These are phyloP conservation scores for Ophiocordyceps camponoti-saundersi DNA, from an alignment of 2,329 filamentous ascomycete genomes.

Conservation along the genomic window DNA sequence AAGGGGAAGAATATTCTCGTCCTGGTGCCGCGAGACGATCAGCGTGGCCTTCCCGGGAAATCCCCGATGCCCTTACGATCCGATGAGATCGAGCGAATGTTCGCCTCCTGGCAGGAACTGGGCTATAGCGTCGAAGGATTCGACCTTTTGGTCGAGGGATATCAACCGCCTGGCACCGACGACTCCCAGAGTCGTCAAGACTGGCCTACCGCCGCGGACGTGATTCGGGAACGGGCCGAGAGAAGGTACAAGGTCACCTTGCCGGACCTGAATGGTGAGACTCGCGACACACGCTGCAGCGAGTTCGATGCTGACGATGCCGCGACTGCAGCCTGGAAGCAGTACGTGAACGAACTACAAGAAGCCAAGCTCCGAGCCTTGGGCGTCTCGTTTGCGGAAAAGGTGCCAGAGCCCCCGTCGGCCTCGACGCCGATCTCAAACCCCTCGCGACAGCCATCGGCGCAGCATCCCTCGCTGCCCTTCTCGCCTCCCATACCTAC, in stretches of 20 bases:
- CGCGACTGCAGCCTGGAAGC: conserved; percentile 40
- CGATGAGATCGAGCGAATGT: conserved; percentile 41
- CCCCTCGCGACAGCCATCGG: conserved; percentile 52
- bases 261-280: conserved; percentile 47
- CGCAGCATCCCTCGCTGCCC: conserved; percentile 56
- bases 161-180: conserved; percentile 18
- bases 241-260: conserved; percentile 45
- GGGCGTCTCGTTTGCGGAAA: conserved; percentile 66
- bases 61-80: conserved; percentile 35
- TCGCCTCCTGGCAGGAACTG: conserved; percentile 48
- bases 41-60: conserved; percentile 40
- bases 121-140: conserved; percentile 57
- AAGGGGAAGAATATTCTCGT: conserved; percentile 60
- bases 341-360: conserved; percentile 65
- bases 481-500: conserved; percentile 75
- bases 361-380: conserved; percentile 88
- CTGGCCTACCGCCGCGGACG: conserved; percentile 48
- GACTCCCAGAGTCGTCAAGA: conserved; percentile 48
- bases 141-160: conserved; percentile 37
- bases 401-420: conserved; percentile 47
- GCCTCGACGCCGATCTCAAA: conserved; percentile 49
- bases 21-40: conserved; percentile 49
- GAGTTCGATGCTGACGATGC: conserved; percentile 3
- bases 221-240: conserved; percentile 35
- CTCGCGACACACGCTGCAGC: not conserved